Conservation (phyloP, 2,329 filamentous ascomycete species). For the Exophiala xenobiotica region DNA sequence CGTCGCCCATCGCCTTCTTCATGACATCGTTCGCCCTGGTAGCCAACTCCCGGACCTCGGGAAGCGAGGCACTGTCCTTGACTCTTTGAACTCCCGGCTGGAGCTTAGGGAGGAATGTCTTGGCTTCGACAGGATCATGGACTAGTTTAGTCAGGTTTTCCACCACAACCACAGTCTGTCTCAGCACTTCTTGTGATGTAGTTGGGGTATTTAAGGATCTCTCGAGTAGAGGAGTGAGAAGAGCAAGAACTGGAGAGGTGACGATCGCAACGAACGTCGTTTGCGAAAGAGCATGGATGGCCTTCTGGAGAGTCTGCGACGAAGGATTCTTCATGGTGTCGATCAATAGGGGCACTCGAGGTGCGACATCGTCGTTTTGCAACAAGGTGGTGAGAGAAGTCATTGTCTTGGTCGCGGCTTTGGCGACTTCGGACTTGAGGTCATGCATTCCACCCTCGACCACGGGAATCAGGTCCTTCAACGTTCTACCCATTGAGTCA, state of each 20-base stretch:
- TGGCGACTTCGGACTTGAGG: constrained; percentile 78
- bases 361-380: constrained; percentile 94
- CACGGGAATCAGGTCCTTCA: constrained; percentile 84
- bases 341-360: constrained; percentile 85
- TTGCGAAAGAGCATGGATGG: constrained; percentile 92
- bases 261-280: constrained; percentile 98
- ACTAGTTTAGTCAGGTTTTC: constrained; percentile 98
- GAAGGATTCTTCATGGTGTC: constrained; percentile 95
- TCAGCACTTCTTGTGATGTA: constrained; percentile 89
- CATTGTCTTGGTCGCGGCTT: constrained; percentile 92
- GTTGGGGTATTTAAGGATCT: constrained; percentile 87
- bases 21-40: constrained; percentile 81
- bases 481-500: constrained; percentile 82
- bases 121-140: constrained; percentile 89
- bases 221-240: constrained; percentile 91
- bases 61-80: constrained; percentile 81
- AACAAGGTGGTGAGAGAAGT: constrained; percentile 82
- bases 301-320: constrained; percentile 83
- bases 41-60: constrained; percentile 90
- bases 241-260: constrained; percentile 88
- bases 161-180: constrained; percentile 92
- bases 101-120: constrained; percentile 91
- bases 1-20: constrained; percentile 82
- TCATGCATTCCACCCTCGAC: constrained; percentile 96
- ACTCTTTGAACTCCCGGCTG: constrained; percentile 91